A percentile compares a stretch with the other conserved stretches of the same genome.
These are phyloP conservation scores for Nakazawaea ambrosiae DNA, from an alignment of 805 yeast genomes.

Conservation along the genomic window DNA sequence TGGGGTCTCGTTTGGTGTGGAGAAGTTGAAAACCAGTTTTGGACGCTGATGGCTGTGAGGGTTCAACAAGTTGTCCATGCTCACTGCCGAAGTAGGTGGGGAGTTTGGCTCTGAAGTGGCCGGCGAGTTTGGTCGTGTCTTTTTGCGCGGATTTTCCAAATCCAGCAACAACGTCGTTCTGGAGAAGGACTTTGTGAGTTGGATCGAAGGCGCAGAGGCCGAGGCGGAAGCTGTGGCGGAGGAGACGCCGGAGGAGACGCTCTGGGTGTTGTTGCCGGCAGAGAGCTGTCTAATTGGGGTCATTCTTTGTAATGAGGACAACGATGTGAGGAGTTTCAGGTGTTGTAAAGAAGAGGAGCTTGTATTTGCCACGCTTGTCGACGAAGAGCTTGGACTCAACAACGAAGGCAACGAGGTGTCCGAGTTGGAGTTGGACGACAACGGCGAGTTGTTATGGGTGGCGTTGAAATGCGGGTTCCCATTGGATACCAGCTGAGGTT, in stretches of 20 bases:
- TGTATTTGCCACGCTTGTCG: slow-evolving; percentile 11
- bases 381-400: slow-evolving; percentile 18
- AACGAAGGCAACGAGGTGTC: slow-evolving; percentile 23
- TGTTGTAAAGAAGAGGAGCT: slow-evolving; percentile 10
- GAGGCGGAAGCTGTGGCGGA: slow-evolving; percentile 7
- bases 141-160: slow-evolving; percentile 23
- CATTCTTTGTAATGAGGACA: slow-evolving; percentile 54
- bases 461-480: background rate
- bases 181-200: slow-evolving; percentile 10
- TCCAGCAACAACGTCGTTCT: slow-evolving; percentile 15
- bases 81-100: slow-evolving; percentile 23
- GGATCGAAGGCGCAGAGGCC: background rate
- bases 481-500: slow-evolving; percentile 13
- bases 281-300: slow-evolving; percentile 39
- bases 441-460: slow-evolving; percentile 2
- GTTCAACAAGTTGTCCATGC: slow-evolving; percentile 7
- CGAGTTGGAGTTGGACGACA: slow-evolving; percentile 25
- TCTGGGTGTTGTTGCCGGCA: slow-evolving; percentile 9
- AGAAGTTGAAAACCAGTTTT: slow-evolving; percentile 22
- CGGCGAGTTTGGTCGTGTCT: slow-evolving; percentile 32
- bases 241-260: slow-evolving; percentile 16
- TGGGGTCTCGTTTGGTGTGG: slow-evolving; percentile 28
- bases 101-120: slow-evolving; percentile 11
- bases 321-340: slow-evolving; percentile 20
- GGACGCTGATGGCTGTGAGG: background rate